Conservation (phyloP, 129 eudicot species). For the Helianthus tuberosus region DNA sequence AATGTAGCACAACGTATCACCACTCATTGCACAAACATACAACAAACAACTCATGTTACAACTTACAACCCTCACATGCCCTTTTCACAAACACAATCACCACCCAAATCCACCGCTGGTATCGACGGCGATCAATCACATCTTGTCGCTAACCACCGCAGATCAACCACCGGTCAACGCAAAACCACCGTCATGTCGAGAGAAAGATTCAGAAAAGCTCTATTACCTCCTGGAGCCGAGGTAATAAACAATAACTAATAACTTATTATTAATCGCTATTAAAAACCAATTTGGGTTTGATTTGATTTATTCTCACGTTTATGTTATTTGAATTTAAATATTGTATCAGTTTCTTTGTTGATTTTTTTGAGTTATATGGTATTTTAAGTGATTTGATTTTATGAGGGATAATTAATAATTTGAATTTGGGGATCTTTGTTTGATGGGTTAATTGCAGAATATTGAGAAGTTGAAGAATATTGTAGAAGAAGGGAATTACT, state of each 20-base stretch:
- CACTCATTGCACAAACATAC: too few species aligned
- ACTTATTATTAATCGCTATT: not conserved
- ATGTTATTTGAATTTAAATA: not conserved
- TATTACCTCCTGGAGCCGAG: constrained; percentile 40
- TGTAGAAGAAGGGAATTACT: constrained; percentile 71
- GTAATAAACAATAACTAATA: too few species aligned
- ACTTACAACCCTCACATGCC: too few species aligned
- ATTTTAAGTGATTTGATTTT: constrained; percentile 3
- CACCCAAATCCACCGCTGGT: not conserved
- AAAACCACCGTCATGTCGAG: constrained; percentile 29
- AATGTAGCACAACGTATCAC: too few species aligned
- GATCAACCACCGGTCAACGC: not conserved
- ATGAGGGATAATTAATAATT: not conserved
- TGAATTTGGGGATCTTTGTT: constrained; percentile 19
- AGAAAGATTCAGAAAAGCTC: constrained; percentile 44
- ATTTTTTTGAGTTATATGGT: not conserved
- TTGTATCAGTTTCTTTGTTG: not conserved
- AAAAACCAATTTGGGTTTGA: not conserved
- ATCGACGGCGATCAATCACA: constrained; percentile 7
- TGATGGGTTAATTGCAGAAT: constrained; percentile 47
- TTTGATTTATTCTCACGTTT: not conserved
- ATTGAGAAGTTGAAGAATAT: constrained; percentile 70
- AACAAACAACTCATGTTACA: too few species aligned
- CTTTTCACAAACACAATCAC: not conserved
- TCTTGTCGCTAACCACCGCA: not conserved